Percentiles rank a stretch among this genome's conserved stretches.
Evolutionary conservation across 169 alveolate species (phyloP).

Genomic region (Plasmodium coatneyi): DNA sequence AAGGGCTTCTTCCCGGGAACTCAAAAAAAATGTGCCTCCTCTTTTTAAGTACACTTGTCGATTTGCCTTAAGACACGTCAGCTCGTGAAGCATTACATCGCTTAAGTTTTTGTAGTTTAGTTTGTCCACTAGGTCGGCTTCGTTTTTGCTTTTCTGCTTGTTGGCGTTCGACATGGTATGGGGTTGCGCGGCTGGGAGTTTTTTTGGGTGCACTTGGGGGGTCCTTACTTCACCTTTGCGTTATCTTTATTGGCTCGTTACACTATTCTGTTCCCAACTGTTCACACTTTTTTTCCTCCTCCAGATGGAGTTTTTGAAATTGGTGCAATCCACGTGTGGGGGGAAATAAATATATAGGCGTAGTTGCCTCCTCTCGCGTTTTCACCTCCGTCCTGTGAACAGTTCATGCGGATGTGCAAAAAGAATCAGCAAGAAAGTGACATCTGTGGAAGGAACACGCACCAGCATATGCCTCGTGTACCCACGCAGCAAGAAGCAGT

Average conservation of each 20-base stretch:
- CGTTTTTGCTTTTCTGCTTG: slow-evolving; percentile 1
- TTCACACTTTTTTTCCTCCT: neutral
- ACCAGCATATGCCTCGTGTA: neutral
- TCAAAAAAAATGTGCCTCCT: slow-evolving; percentile 48
- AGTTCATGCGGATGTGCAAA: neutral
- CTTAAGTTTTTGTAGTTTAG: slow-evolving; percentile 62
- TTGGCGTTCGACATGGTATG: slow-evolving; percentile 6
- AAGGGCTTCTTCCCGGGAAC: slow-evolving; percentile 56
- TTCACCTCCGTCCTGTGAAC: neutral
- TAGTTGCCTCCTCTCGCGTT: neutral
- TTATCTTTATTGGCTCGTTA: neutral
- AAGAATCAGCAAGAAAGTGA: neutral
- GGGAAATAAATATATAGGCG: neutral
- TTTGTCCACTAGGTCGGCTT: slow-evolving; percentile 23
- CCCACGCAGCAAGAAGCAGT: neutral
- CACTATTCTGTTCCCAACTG: neutral
- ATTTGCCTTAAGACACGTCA: slow-evolving; percentile 33
- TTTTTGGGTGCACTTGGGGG: neutral
- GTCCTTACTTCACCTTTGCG: neutral
- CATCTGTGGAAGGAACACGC: neutral
- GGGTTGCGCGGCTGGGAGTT: neutral
- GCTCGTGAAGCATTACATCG: slow-evolving; percentile 61
- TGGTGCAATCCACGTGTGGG: neutral
- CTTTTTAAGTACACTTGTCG: slow-evolving; percentile 48
- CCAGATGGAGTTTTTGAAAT: neutral